phyloP scores from a whole-genome alignment of 345 rosid species.

The Capsella bursapastoris region DNA sequence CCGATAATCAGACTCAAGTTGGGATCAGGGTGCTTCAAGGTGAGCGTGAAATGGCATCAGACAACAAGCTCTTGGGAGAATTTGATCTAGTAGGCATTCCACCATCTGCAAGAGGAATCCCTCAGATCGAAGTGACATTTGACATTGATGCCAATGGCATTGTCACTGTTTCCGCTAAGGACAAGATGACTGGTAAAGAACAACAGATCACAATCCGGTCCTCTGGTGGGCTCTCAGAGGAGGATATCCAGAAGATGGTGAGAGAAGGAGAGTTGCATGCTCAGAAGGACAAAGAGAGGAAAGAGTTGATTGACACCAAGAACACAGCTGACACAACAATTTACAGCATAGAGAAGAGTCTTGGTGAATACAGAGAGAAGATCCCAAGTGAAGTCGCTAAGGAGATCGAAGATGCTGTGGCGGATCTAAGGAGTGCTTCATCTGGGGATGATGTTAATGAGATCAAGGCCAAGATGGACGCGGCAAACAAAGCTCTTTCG shows the following conservation, averaged over 20 bases:
- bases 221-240: slow-evolving; percentile 87
- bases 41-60: slow-evolving; percentile 89
- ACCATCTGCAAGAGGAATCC: slow-evolving; percentile 84
- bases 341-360: slow-evolving; percentile 89
- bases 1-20: slow-evolving; percentile 88
- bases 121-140: slow-evolving; percentile 89
- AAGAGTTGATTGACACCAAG: slow-evolving; percentile 67
- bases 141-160: slow-evolving; percentile 94
- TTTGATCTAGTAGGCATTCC: slow-evolving; percentile 90
- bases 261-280: slow-evolving; percentile 80
- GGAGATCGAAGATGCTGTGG: slow-evolving; percentile 77
- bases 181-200: slow-evolving; percentile 77
- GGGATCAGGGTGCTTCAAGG: slow-evolving; percentile 92
- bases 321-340: slow-evolving; percentile 81
- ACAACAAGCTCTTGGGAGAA: slow-evolving; percentile 82
- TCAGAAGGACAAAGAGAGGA: slow-evolving; percentile 78
- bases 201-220: slow-evolving; percentile 91
- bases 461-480: slow-evolving; percentile 77
- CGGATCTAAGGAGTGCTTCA: slow-evolving; percentile 67
- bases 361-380: slow-evolving; percentile 79
- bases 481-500: slow-evolving; percentile 81
- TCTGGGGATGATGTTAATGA: slow-evolving; percentile 65
- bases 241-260: slow-evolving; percentile 88
- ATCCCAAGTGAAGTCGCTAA: slow-evolving; percentile 70
- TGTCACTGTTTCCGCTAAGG: slow-evolving; percentile 89